A percentile compares a stretch with the other conserved stretches of the same genome.
phyloP scores from a whole-genome alignment of 176 grass and related monocot species.

The maize (Zea mays) region Zm-B73-REFERENCE-NAM-5.0 NC_050097.1:117559501-117560000 shows the following conservation, averaged over 20 bases:
- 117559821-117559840: conserved; percentile 61
- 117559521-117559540: conserved; percentile 19
- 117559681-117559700: background rate
- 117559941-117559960: conserved; percentile 4
- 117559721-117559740: background rate
- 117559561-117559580: background rate
- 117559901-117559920: conserved; percentile 80
- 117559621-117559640: background rate
- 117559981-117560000: background rate
- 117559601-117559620: background rate
- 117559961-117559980: background rate
- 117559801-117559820: conserved; percentile 69
- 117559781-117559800: conserved; percentile 66
- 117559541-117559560: too few species aligned
- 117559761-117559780: background rate
- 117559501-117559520: conserved; percentile 52
- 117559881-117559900: conserved; percentile 87
- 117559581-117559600: background rate
- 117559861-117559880: conserved; percentile 85
- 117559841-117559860: conserved; percentile 77
- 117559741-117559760: background rate
- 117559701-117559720: background rate
- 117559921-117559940: background rate
- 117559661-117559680: background rate
- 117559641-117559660: background rate